A percentile compares a stretch with the other conserved stretches of the same genome.
Evolutionary conservation across 305 asterid genomes (phyloP).

Genomic region (Solanum hybrid): DNA sequence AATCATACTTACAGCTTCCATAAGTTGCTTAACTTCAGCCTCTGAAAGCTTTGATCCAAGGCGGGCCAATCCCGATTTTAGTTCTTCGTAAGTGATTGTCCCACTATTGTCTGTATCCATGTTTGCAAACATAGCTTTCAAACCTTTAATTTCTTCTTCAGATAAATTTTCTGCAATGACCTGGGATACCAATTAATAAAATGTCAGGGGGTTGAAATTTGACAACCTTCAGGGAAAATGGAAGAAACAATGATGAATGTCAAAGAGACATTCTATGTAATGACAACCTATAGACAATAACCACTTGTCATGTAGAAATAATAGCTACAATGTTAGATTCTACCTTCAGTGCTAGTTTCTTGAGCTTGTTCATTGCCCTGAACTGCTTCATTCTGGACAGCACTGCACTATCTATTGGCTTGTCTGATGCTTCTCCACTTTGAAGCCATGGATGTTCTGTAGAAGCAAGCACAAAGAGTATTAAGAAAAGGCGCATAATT

Average conservation of each 20-base stretch:
- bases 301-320: neutral
- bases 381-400: conserved; percentile 84
- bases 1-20: conserved; percentile 59
- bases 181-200: conserved; percentile 16
- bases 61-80: conserved; percentile 57
- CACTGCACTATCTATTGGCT: conserved; percentile 68
- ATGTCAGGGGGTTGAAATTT: no score
- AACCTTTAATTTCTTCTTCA: conserved; percentile 66
- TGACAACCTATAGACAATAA: neutral
- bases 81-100: conserved; percentile 60
- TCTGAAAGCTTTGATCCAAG: conserved; percentile 66
- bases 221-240: no score
- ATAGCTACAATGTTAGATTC: neutral
- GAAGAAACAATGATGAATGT: neutral
- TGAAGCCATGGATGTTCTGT: conserved; percentile 74
- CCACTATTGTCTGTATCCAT: conserved; percentile 76
- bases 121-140: conserved; percentile 49
- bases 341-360: conserved; percentile 74
- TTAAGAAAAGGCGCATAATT: neutral
- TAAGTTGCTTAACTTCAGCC: conserved; percentile 61
- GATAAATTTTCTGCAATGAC: conserved; percentile 67
- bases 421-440: conserved; percentile 76
- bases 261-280: neutral
- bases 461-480: conserved; percentile 5
- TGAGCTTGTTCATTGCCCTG: conserved; percentile 82